Percentiles rank a stretch among this genome's conserved stretches.
Evolutionary conservation across 306 rosid genomes (phyloP).

Genomic region (Begonia fuchsioides): DNA sequence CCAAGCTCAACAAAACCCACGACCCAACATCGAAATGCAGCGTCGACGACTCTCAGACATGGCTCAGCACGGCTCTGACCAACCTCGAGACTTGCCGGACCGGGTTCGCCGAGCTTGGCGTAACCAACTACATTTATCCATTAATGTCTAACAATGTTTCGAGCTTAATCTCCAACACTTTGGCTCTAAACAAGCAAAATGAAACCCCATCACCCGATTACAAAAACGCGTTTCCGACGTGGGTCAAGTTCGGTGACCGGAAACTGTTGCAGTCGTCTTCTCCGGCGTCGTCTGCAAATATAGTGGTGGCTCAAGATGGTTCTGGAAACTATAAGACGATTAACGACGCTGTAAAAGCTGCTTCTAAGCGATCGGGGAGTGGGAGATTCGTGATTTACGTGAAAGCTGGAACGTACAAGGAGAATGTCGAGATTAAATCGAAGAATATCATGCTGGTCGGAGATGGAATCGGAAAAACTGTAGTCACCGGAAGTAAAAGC

Average conservation of each 20-base stretch:
- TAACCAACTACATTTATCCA: slow-evolving; percentile 18
- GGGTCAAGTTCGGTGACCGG: slow-evolving; percentile 62
- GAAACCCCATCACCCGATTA: slow-evolving; percentile 1
- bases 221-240: slow-evolving; percentile 42
- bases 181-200: neutral
- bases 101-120: slow-evolving; percentile 40
- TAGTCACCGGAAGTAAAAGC: slow-evolving; percentile 75
- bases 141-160: slow-evolving; percentile 36
- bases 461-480: slow-evolving; percentile 75
- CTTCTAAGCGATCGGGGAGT: slow-evolving; percentile 17
- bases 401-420: slow-evolving; percentile 57
- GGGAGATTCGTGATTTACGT: slow-evolving; percentile 67
- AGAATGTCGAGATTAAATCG: slow-evolving; percentile 37
- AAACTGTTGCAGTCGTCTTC: slow-evolving; percentile 51
- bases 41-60: slow-evolving; percentile 29
- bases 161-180: slow-evolving; percentile 21
- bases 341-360: slow-evolving; percentile 37
- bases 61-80: slow-evolving; percentile 40
- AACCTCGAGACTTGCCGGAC: slow-evolving; percentile 38
- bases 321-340: slow-evolving; percentile 52
- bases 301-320: slow-evolving; percentile 66
- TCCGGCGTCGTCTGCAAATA: slow-evolving; percentile 31
- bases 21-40: slow-evolving; percentile 15
- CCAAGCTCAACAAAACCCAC: slow-evolving; percentile 32
- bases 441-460: slow-evolving; percentile 64